These are phyloP conservation scores for Sicyos baderoa DNA, from an alignment of 306 rosid species.

Conservation along the genomic window DNA sequence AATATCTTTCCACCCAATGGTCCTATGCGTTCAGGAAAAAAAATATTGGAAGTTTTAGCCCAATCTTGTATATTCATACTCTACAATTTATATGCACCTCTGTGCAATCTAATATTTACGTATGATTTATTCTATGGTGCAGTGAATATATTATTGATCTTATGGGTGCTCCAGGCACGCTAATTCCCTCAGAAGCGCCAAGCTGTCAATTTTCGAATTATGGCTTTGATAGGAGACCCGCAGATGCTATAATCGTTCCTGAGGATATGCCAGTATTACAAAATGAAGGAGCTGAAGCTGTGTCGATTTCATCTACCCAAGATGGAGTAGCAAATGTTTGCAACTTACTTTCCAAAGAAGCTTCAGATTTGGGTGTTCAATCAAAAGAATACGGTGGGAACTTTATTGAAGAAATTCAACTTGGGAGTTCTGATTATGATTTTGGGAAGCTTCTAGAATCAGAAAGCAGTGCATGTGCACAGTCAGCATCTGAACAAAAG, in stretches of 20 bases:
- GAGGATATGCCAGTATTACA: constrained; percentile 26
- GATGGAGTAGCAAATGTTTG: constrained; percentile 32
- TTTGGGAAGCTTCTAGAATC: constrained; percentile 34
- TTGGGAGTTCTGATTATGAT: constrained; percentile 35
- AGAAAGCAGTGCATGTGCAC: constrained; percentile 24
- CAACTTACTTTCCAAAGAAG: constrained; percentile 40
- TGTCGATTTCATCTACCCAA: constrained; percentile 30
- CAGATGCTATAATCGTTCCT: constrained; percentile 48
- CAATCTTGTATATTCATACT: not conserved
- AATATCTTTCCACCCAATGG: too few relatives aligned
- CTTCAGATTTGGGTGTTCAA: constrained; percentile 30
- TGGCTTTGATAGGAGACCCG: constrained; percentile 57
- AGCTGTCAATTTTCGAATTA: constrained; percentile 71
- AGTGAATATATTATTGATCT: constrained; percentile 95
- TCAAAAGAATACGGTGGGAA: constrained; percentile 34
- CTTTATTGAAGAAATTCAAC: constrained; percentile 32
- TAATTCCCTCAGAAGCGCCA: constrained; percentile 90
- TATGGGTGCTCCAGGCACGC: constrained; percentile 99
- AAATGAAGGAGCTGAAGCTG: constrained; percentile 34
- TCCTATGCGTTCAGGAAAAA: too few relatives aligned
- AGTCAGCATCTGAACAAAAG: constrained; percentile 64
- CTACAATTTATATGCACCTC: too few relatives aligned
- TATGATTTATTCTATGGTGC: constrained; percentile 39
- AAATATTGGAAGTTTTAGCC: not conserved
- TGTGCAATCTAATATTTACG: constrained; percentile 16